Conservation (phyloP, 2,329 filamentous ascomycete species). For the Neophaeococcomyces aloes region DNA sequence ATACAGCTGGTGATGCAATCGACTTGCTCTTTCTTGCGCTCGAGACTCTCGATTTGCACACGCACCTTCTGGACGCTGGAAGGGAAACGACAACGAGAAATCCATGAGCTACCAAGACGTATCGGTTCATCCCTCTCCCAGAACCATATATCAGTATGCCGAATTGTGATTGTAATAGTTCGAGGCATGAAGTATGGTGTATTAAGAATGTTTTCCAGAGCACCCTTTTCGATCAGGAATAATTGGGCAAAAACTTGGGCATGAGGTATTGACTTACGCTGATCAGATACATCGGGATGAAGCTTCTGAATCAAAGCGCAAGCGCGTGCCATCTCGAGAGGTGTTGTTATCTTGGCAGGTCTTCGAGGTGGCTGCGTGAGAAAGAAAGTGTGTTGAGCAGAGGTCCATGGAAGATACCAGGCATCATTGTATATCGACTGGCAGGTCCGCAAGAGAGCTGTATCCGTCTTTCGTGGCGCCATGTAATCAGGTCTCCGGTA, state of each 20-base stretch:
- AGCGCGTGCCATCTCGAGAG: not conserved
- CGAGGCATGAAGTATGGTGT: constrained; percentile 27
- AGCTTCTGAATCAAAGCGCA: constrained; percentile 12
- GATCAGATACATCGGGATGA: constrained; percentile 16
- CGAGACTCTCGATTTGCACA: constrained; percentile 41
- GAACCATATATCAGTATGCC: constrained; percentile 42
- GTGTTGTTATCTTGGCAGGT: constrained; percentile 20
- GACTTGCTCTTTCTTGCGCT: constrained; percentile 37
- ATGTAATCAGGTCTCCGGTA: constrained; percentile 31
- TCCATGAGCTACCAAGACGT: constrained; percentile 30
- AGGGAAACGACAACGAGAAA: constrained; percentile 25
- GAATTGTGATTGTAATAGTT: constrained; percentile 36
- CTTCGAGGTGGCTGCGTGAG: constrained; percentile 25
- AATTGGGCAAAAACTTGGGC: constrained; percentile 38
- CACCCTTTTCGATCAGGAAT: constrained; percentile 28
- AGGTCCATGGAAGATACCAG: constrained; percentile 35
- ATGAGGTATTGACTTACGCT: constrained; percentile 21
- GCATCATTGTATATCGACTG: constrained; percentile 33
- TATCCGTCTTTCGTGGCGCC: constrained; percentile 29
- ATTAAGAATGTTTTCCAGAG: constrained; percentile 23
- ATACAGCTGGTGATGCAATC: constrained; percentile 30
- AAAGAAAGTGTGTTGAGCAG: constrained; percentile 33
- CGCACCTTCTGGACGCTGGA: constrained; percentile 30
- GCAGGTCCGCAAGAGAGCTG: constrained; percentile 34
- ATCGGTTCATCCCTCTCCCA: constrained; percentile 34